Evolutionary conservation across 2,329 filamentous ascomycete species (phyloP), one percentile per base, ranked within the genome.

Genomic region (Nothophaeocryptopus gaeumannii): DNA sequence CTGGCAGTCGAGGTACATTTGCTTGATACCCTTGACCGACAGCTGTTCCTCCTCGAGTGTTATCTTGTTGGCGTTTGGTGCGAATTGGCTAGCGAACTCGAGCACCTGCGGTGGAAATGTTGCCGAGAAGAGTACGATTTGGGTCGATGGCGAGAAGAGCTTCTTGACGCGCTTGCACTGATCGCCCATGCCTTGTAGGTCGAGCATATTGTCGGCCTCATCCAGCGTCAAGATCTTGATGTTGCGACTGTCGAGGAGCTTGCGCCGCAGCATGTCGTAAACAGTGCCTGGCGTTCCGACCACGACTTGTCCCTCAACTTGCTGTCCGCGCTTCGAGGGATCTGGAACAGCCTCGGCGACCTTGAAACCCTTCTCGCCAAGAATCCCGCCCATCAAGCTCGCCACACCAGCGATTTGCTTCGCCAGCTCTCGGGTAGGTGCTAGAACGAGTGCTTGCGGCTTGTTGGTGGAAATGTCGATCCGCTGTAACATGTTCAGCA

Each of bases 161-260:
- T 73, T 72, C 76, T 95, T 96, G 61, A 96, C 89, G 59, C 91
- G 84, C 62, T 90, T 81, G 71, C 92, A 97, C 73, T 99, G 93
- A 51, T 97, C 93, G 45, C 93, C 93, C 47, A 99, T 78, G 44
- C 93, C 92, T 72, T 96, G 89, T 71, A 92, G 86, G 66, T 97
- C 93, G 53, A 99, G 76, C 93, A 99, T 99, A 74, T 96, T 97
- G 74, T 99, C 93, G 50, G 93, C 93, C 74, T 99, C 93, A 65
- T 99, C 93, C 45, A 99, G 79, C 48, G 96, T 92, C 54, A 99
- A 79, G 8, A 95, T 81, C 69, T 84, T 88, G 60, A 99, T 77
- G 50, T 83, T 73, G 13, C 79, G 81, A 0, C 83, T 72, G 60
- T 95, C 82, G 57, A 99, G 79, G 64, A 88, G 80, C 58, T 83